Evolutionary conservation across 768 basidiomycete species (phyloP), one percentile per base, ranked within the genome.

Genomic region (Sarcodon aspratus): DNA sequence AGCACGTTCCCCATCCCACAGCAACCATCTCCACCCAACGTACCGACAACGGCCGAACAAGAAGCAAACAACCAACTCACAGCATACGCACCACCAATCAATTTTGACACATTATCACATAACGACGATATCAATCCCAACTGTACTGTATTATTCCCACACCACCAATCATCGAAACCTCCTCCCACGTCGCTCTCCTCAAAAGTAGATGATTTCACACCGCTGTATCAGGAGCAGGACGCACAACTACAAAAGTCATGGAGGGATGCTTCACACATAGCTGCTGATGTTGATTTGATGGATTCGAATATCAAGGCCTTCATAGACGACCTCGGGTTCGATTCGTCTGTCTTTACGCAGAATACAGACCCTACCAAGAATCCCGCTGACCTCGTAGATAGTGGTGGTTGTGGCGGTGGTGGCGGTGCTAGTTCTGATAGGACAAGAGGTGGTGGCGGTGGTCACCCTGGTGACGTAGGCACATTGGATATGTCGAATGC

Each of bases 221-320:
- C 54, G 0, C 55, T 66, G 34, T 60, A 66, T 33, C 51, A 63
- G 10, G 60, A 72, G 7, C 64, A 68, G 51, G 63, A 65, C 0
- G 67, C 71, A 1, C 63, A 69, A 33, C 61, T 83, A 46, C 71
- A 80, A 45, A 71, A 73, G 54, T 66, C 73, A 1, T 88, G 85
- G 70, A 74, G 69, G 44, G 72, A 69, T 33, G 69, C 85, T 0
- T 60, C 71, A 27, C 82, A 83, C 52, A 80, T 92, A 42, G 79
- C 81, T 50, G 72, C 74, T 43, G 84, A 87, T 49, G 85, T 92
- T 27, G 79, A 82, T 53, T 75, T 77, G 35, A 64, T 91, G 47
- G 78, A 84, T 52, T 68, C 65, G 10, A 80, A 76, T 51, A 79
- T 94, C 38, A 75, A 86, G 50, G 75, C 76, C 6, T 69, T 93